Percentiles rank a stretch among this genome's conserved stretches.
Evolutionary conservation across 257 asterid species (phyloP).

Genomic region (Mentha longifolia): DNA sequence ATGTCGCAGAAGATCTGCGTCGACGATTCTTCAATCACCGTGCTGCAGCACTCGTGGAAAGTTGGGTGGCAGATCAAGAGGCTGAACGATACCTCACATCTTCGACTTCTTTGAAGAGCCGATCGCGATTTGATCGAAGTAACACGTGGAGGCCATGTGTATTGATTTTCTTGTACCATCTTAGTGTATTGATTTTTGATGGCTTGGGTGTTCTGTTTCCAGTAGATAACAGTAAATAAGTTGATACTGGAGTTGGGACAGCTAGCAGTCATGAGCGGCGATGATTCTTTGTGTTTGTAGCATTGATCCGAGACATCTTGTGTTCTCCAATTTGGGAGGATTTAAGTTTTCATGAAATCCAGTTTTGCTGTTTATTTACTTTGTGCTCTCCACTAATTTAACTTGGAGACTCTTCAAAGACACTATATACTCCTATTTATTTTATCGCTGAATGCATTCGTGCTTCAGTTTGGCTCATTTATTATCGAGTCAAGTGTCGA

Average conservation of each 20-base stretch:
- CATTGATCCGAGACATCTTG: constrained; percentile 13
- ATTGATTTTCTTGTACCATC: constrained; percentile 4
- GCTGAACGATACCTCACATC: constrained; percentile 88
- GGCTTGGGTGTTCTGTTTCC: constrained; percentile 28
- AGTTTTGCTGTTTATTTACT: constrained; percentile 26
- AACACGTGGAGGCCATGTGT: constrained; percentile 21
- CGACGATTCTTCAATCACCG: constrained; percentile 88
- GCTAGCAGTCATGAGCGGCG: constrained; percentile 33
- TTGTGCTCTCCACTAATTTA: too few species aligned
- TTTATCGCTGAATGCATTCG: too few species aligned
- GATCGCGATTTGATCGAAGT: neutral
- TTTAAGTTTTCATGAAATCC: constrained; percentile 31
- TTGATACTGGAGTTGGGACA: constrained; percentile 44
- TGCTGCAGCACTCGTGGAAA: constrained; percentile 87
- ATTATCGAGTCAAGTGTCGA: too few species aligned
- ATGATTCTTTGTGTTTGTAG: constrained; percentile 51
- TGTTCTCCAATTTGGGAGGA: constrained; percentile 34
- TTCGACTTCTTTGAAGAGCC: constrained; percentile 67
- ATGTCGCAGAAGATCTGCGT: constrained; percentile 78
- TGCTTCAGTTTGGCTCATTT: too few species aligned
- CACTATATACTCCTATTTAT: too few species aligned
- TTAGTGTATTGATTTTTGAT: neutral
- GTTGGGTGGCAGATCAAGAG: constrained; percentile 93
- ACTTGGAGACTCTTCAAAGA: too few species aligned
- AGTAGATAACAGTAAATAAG: constrained; percentile 22